Evolutionary conservation across 2,329 filamentous ascomycete genomes (phyloP), one percentile per base, ranked within the genome.

Genomic region (Bisporella sp.): DNA sequence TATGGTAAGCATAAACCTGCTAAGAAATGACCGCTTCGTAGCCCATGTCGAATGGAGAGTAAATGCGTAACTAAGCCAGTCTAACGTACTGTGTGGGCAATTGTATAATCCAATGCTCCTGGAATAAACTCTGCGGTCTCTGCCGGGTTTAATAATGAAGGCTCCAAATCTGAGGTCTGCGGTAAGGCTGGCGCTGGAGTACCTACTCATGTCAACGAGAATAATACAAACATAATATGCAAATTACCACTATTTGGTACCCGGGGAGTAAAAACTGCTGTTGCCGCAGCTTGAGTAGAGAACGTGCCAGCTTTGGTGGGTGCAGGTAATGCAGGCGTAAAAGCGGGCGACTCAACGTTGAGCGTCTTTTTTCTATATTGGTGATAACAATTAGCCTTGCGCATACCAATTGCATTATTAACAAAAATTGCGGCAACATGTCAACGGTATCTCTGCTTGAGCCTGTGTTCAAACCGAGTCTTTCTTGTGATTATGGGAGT

Each of bases 261-360:
- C 61, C 87, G 79, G 33, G 89, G 89, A 13, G 87, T 93, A 62
- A 95, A 95, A 4, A 88, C 83, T 28, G 92, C 93, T 66, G 80
- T 93, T n/a, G 35, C 35, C n/a, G 87, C 91, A 49, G 89, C 87
- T 69, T 95, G 90, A 1, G 90, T 89, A 6, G 91, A 93, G 57
- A 97, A 90, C 6, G 61, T 84, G 7, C 84, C 78, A 62, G 86
- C 86, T 68, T 89, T 89, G 29, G 71, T 64, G 1, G 71, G 69
- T 29, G 71, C 68, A 41, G 76, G 62, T 41, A 75, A 60, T 52
- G 67, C 71, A 5, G 92, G 92, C 0, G 89, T 96, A 67, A 99
- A 99, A 45, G 92, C 89, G 9, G 93, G 92, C 6, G 93, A 97
- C 63, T 97, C 93, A 64, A 96, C 93, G 68, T 95, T 99, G 59